Percentiles rank a stretch among this genome's conserved stretches.
These are phyloP conservation scores for Linanthus parryae DNA, from an alignment of 148 eudicot species.

Conservation along the genomic window DNA sequence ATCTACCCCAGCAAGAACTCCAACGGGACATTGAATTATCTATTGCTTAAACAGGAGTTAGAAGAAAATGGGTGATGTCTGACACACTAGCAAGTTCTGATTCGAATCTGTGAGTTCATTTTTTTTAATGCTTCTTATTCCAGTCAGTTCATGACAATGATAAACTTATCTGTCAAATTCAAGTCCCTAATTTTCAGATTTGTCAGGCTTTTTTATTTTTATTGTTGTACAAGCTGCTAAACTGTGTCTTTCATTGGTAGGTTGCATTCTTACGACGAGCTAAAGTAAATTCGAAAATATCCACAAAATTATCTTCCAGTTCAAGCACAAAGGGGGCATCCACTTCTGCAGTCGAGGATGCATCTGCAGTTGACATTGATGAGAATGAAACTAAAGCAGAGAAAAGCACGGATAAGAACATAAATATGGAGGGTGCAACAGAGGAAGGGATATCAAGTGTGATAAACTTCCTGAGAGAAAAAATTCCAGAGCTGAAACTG, in stretches of 20 bases:
- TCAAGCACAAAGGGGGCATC: constrained; percentile 47
- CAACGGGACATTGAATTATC: too few species aligned
- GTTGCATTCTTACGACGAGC: constrained; percentile 63
- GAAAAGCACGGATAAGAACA: constrained; percentile 54
- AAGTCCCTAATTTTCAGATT: neutral
- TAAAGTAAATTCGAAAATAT: constrained; percentile 39
- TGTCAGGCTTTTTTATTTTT: constrained; percentile 2
- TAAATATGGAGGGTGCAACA: constrained; percentile 72
- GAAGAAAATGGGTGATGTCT: too few species aligned
- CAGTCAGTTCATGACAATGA: too few species aligned
- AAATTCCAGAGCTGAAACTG: constrained; percentile 83
- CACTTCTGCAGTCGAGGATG: constrained; percentile 42
- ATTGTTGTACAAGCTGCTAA: constrained; percentile 3
- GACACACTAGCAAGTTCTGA: too few species aligned
- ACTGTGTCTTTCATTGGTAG: constrained; percentile 27
- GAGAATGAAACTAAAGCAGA: constrained; percentile 48
- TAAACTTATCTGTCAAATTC: too few species aligned
- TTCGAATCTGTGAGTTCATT: too few species aligned
- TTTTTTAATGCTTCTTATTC: too few species aligned
- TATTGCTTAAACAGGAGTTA: too few species aligned
- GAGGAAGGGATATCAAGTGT: constrained; percentile 92
- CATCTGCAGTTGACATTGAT: constrained; percentile 44
- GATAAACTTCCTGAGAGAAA: constrained; percentile 90
- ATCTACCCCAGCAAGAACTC: too few species aligned
- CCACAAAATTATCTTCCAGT: constrained; percentile 28